Evolutionary conservation across 2,329 filamentous ascomycete species (phyloP).

Genomic region (Cercospora canescens): DNA sequence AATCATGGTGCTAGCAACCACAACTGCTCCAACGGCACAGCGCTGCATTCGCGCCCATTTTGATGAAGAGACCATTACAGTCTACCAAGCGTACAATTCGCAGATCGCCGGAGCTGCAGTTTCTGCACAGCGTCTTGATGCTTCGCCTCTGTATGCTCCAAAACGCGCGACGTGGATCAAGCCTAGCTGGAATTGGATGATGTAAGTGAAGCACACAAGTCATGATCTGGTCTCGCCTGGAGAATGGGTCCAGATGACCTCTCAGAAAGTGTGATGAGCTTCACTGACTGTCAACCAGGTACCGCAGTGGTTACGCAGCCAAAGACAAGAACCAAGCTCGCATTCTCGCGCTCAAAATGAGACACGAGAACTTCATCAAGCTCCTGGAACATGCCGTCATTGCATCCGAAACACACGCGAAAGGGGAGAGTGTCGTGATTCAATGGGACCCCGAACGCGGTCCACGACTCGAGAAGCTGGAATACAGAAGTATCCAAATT

Average conservation of each 20-base stretch:
- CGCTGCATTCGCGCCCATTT: conserved; percentile 7
- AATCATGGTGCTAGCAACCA: not conserved
- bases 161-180: conserved; percentile 13
- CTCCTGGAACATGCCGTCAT: conserved; percentile 8
- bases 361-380: conserved; percentile 8
- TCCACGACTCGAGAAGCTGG: conserved; percentile 6
- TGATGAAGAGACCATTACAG: not conserved
- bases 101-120: conserved; percentile 8
- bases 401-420: not conserved
- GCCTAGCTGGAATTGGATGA: conserved; percentile 12
- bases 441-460: conserved; percentile 16
- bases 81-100: conserved; percentile 13
- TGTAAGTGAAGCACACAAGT: not conserved
- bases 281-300: not conserved
- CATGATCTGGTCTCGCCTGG: not conserved
- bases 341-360: conserved; percentile 7
- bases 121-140: not conserved
- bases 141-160: conserved; percentile 3
- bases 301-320: conserved; percentile 8
- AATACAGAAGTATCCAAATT: conserved; percentile 13
- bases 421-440: not conserved
- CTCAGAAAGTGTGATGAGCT: not conserved
- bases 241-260: too few relatives aligned
- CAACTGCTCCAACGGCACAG: not conserved
- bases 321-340: conserved; percentile 12